A percentile compares a stretch with the other conserved stretches of the same genome.
These are phyloP conservation scores for Actinidia polygama DNA, from an alignment of 179 eudicot species.

Conservation along the genomic window DNA sequence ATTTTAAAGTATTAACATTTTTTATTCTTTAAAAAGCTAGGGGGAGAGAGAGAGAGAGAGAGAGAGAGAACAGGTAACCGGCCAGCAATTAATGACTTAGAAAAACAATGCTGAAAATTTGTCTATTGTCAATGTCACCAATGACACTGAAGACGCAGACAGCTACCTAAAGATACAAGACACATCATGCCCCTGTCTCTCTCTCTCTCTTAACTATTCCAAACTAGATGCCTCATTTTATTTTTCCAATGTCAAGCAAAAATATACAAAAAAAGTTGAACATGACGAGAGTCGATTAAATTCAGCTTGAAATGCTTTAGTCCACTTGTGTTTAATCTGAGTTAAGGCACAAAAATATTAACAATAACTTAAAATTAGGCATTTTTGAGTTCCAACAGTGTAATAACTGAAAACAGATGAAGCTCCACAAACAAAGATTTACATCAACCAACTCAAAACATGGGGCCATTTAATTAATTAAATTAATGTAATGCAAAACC, in stretches of 20 bases:
- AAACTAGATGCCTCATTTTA: too few species aligned
- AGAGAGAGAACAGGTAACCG: not conserved
- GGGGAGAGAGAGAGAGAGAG: not conserved
- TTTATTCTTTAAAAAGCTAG: not conserved
- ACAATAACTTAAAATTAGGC: too few species aligned
- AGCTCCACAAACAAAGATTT: slow-evolving; percentile 5
- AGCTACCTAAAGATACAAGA: too few species aligned
- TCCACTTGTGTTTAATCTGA: too few species aligned
- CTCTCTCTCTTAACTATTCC: not conserved
- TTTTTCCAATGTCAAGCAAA: too few species aligned
- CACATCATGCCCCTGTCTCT: not conserved
- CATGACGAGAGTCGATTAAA: too few species aligned
- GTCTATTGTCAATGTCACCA: not conserved
- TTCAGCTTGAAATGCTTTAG: too few species aligned
- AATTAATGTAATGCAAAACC: slow-evolving; percentile 9
- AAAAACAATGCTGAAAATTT: not conserved
- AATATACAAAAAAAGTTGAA: too few species aligned
- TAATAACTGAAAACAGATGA: not conserved
- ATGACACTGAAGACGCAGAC: not conserved
- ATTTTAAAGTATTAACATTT: too few species aligned
- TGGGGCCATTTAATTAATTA: slow-evolving; percentile 12
- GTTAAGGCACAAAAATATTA: too few species aligned
- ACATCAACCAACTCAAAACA: slow-evolving; percentile 9
- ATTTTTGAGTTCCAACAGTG: not conserved
- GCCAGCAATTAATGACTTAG: too few species aligned